Conservation (phyloP, 495 filamentous ascomycete genomes). For the Annulohypoxylon nitens region DNA sequence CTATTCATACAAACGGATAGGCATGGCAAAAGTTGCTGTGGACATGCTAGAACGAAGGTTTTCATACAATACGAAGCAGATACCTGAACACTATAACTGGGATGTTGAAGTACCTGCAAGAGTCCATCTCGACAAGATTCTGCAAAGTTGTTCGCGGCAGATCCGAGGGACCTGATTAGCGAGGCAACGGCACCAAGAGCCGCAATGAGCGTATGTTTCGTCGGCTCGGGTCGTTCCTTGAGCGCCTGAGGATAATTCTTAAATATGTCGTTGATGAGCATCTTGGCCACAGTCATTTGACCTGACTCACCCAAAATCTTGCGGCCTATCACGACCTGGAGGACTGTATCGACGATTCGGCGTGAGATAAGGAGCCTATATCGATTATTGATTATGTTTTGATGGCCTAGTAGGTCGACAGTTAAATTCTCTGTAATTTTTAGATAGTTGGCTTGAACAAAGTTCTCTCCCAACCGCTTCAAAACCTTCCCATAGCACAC, state of each 20-base stretch:
- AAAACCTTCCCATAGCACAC: conserved; percentile 88
- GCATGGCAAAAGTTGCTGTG: conserved; percentile 89
- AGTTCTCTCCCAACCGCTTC: conserved; percentile 76
- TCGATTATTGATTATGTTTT: conserved; percentile 82
- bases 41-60: conserved; percentile 87
- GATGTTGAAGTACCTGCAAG: conserved; percentile 91
- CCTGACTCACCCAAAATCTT: conserved; percentile 89
- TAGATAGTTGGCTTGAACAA: conserved; percentile 82
- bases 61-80: conserved; percentile 87
- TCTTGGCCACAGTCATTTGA: conserved; percentile 82
- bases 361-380: conserved; percentile 89
- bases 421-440: conserved; percentile 85
- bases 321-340: conserved; percentile 86
- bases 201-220: conserved; percentile 84
- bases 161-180: conserved; percentile 82
- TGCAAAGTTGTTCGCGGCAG: conserved; percentile 79
- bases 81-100: conserved; percentile 95
- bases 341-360: conserved; percentile 83
- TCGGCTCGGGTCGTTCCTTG: conserved; percentile 90
- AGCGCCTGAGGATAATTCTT: conserved; percentile 96
- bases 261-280: conserved; percentile 86
- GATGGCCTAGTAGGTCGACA: conserved; percentile 80
- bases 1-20: conserved; percentile 98
- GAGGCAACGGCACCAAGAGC: conserved; percentile 84
- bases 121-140: conserved; percentile 88